These are phyloP conservation scores for Parsonsia alboflavescens DNA, from an alignment of 257 asterid species.

Conservation along the genomic window DNA sequence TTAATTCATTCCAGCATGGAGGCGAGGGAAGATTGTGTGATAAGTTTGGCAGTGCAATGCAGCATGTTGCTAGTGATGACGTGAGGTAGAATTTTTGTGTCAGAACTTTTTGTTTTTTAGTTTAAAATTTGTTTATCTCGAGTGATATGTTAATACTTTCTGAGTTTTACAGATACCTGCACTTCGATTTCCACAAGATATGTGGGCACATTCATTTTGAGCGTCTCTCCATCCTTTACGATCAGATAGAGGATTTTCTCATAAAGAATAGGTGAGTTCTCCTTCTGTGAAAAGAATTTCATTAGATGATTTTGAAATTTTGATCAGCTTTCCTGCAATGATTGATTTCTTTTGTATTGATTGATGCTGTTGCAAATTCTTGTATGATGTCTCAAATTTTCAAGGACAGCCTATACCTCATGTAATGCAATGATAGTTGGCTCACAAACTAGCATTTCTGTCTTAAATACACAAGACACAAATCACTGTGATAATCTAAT, in stretches of 20 bases:
- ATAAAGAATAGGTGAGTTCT: slow-evolving; percentile 54
- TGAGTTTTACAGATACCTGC: slow-evolving; percentile 59
- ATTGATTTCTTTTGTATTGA: neutral
- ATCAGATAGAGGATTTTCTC: slow-evolving; percentile 68
- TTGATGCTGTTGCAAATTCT: neutral
- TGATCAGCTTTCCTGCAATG: neutral
- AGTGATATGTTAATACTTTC: slow-evolving; percentile 22
- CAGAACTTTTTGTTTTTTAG: neutral
- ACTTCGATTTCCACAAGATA: slow-evolving; percentile 91
- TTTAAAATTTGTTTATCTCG: slow-evolving; percentile 5
- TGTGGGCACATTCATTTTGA: slow-evolving; percentile 81
- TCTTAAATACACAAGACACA: neutral
- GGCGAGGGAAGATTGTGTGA: slow-evolving; percentile 81
- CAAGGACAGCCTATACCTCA: neutral
- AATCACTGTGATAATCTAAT: neutral
- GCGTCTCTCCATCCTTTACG: slow-evolving; percentile 83
- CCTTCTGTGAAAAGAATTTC: slow-evolving; percentile 5
- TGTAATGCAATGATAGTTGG: neutral
- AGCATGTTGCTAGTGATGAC: slow-evolving; percentile 51
- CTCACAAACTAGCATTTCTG: neutral
- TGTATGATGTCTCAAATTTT: neutral
- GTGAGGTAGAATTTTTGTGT: slow-evolving; percentile 45
- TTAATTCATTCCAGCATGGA: slow-evolving; percentile 50
- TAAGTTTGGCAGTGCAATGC: slow-evolving; percentile 58
- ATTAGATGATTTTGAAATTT: neutral